Percentiles rank a stretch among this genome's conserved stretches.
Conservation (phyloP, 2,329 filamentous ascomycete genomes). For the Alternaria rosae region DNA sequence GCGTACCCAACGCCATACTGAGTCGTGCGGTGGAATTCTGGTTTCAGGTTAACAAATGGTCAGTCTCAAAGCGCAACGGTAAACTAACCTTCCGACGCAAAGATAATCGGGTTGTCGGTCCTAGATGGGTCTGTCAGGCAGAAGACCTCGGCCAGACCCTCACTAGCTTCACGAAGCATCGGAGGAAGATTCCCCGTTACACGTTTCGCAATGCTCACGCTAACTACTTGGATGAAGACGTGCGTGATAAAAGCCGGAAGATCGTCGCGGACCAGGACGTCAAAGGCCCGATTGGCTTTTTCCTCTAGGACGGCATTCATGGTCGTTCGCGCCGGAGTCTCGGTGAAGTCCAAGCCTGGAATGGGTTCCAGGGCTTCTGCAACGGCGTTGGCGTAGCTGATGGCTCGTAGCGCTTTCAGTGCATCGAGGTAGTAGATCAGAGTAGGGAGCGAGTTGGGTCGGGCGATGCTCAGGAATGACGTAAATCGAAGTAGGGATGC, state of each 20-base stretch:
- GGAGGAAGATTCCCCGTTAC: slow-evolving; percentile 72
- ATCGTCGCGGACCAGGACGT: slow-evolving; percentile 70
- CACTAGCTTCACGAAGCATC: slow-evolving; percentile 71
- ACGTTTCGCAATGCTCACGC: slow-evolving; percentile 70
- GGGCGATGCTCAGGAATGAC: slow-evolving; percentile 67
- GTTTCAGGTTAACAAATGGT: slow-evolving; percentile 12
- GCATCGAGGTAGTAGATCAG: slow-evolving; percentile 77
- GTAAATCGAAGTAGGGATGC: slow-evolving; percentile 71
- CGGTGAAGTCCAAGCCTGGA: slow-evolving; percentile 63
- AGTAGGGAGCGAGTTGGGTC: slow-evolving; percentile 69
- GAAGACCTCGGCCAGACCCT: slow-evolving; percentile 78
- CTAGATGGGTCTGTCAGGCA: slow-evolving; percentile 78
- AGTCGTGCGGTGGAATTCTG: slow-evolving; percentile 76
- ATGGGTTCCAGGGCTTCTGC: slow-evolving; percentile 67
- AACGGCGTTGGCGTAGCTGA: slow-evolving; percentile 75
- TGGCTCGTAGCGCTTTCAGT: slow-evolving; percentile 73
- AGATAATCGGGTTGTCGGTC: slow-evolving; percentile 77
- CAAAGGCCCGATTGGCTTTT: slow-evolving; percentile 71
- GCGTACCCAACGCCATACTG: slow-evolving; percentile 78
- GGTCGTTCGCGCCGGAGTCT: slow-evolving; percentile 59
- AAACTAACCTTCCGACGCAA: slow-evolving; percentile 72
- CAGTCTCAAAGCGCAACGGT: neutral
- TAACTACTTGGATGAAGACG: slow-evolving; percentile 73
- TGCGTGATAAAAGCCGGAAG: slow-evolving; percentile 76
- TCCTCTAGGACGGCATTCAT: slow-evolving; percentile 66